Percentiles rank a stretch among this genome's conserved stretches.
phyloP scores from a whole-genome alignment of 345 rosid genomes.

The Eucalyptus grandis region DNA sequence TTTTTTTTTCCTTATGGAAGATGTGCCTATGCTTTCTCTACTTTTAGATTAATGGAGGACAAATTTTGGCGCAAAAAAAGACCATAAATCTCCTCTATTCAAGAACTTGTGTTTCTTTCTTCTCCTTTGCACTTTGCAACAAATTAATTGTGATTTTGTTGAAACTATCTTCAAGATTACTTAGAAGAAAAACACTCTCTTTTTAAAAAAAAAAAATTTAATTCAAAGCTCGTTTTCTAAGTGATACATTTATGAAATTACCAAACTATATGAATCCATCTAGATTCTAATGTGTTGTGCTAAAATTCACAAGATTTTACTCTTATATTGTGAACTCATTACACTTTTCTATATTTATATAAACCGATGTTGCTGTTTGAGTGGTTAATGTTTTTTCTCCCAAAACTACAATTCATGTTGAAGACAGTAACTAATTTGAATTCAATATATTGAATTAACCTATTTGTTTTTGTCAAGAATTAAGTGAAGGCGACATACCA shows the following conservation, averaged over 20 bases:
- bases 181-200: neutral
- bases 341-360: neutral
- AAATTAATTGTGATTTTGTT: neutral
- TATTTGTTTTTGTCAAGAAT: too few species aligned
- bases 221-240: neutral
- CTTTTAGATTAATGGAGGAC: too few species aligned
- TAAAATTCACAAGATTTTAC: neutral
- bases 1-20: too few species aligned
- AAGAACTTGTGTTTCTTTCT: too few species aligned
- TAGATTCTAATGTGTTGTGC: neutral
- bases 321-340: neutral
- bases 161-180: neutral
- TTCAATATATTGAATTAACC: too few species aligned
- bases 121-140: rapidly evolving
- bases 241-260: neutral
- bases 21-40: too few species aligned
- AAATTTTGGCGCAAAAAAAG: too few species aligned
- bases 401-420: neutral
- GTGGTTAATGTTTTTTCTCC: neutral
- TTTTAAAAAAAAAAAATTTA: neutral
- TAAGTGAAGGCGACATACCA: neutral
- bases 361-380: neutral
- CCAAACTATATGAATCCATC: neutral
- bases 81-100: too few species aligned
- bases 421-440: neutral